These are phyloP conservation scores for Xylaria sp. DNA, from an alignment of 2,329 filamentous ascomycete genomes.

Conservation along the genomic window DNA sequence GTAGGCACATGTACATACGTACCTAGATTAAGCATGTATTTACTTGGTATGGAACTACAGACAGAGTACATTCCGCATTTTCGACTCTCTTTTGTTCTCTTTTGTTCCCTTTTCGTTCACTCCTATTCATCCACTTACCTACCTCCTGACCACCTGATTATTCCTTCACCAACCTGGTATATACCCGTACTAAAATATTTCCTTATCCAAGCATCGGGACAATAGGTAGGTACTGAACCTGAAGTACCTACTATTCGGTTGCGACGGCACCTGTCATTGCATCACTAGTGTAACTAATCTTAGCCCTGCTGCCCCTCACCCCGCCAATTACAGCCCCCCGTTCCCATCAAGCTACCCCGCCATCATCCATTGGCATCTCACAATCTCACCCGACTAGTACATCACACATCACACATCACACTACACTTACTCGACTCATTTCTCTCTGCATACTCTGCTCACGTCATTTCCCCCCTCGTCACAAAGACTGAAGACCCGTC, in stretches of 20 bases:
- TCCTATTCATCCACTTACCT: neutral
- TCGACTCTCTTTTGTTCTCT: neutral
- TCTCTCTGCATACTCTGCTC: conserved; percentile 8
- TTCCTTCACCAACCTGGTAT: neutral
- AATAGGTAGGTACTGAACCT: neutral
- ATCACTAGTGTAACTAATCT: conserved; percentile 17
- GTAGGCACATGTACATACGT: too few species aligned
- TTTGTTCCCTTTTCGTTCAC: neutral
- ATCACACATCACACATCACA: too few species aligned
- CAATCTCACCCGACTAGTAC: conserved; percentile 19
- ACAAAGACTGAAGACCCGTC: neutral
- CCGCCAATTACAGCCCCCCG: conserved; percentile 22
- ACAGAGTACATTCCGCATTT: too few species aligned
- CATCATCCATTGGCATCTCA: conserved; percentile 17
- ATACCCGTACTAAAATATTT: neutral
- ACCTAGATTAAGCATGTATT: too few species aligned
- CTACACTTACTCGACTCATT: neutral
- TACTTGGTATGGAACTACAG: too few species aligned
- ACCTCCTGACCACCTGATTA: neutral
- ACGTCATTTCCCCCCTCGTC: conserved; percentile 11
- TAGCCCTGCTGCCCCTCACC: conserved; percentile 15
- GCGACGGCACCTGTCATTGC: conserved; percentile 21
- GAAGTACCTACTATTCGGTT: conserved; percentile 19
- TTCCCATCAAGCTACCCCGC: conserved; percentile 31
- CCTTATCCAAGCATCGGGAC: neutral